Conservation (phyloP, 2,329 filamentous ascomycete species). For the Diaporthe capsici region DNA sequence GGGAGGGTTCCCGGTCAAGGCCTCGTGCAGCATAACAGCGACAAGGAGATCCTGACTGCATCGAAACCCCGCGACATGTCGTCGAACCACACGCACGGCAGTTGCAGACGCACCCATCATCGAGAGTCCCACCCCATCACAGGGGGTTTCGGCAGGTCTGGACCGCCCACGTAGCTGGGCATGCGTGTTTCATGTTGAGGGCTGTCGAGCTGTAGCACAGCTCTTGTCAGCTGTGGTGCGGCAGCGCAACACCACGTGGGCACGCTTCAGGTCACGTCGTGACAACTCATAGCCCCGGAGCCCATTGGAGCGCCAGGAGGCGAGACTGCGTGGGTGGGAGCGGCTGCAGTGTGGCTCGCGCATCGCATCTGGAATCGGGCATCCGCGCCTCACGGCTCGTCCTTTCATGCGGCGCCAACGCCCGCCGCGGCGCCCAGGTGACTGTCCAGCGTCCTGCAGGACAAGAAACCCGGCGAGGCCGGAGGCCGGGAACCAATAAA, state of each 20-base stretch:
- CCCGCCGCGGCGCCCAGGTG: constrained; percentile 18
- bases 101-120: constrained; percentile 32
- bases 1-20: constrained; percentile 7
- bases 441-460: constrained; percentile 19
- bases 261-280: constrained; percentile 8
- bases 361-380: constrained; percentile 9
- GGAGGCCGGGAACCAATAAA: constrained; percentile 17
- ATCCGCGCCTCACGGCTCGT: constrained; percentile 11
- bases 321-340: not conserved
- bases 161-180: constrained; percentile 34
- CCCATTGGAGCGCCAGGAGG: constrained; percentile 8
- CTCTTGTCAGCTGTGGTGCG: constrained; percentile 35
- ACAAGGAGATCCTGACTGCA: constrained; percentile 29
- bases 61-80: constrained; percentile 35
- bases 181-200: constrained; percentile 40
- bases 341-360: constrained; percentile 21
- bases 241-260: constrained; percentile 30
- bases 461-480: constrained; percentile 22
- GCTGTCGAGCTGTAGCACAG: constrained; percentile 30
- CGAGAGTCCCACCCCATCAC: constrained; percentile 19
- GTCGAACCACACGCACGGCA: constrained; percentile 33
- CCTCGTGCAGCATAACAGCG: constrained; percentile 5
- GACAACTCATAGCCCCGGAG: constrained; percentile 21
- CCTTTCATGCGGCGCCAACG: constrained; percentile 16
- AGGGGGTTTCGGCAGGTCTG: constrained; percentile 32